Base-by-base conservation (phyloP, 73 alveolate species). In the Paraurostyla sp. region DNA sequence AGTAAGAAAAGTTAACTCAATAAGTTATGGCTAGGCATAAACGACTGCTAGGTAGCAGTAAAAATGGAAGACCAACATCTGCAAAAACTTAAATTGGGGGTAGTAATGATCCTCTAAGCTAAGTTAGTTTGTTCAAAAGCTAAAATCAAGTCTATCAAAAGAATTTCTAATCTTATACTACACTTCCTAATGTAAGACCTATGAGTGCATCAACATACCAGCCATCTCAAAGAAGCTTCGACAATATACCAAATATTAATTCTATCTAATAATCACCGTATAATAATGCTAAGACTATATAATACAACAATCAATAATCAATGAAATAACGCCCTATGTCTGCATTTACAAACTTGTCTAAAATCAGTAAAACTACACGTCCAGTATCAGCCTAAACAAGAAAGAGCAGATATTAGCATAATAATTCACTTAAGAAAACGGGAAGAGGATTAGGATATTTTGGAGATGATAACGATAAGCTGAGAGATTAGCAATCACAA, bases 371-470 rank as follows among this genome's bases (percentile, higher is more conserved):
- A 36, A 16, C 59, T 6, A 2, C 80, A 16, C 9, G 89, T 11
- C 89, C 89, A 50, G 27, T 78, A 48, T 51, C 89, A 16, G 89
- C 89, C 45, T 30, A 49, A 22, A 54, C 89, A 9, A 78, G 78
- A 52, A 54, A 52, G 46, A 42, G 23, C 4, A 51, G 32, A 6
- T 11, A 7, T 3, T 18, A 41, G 52, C 15, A 23, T 13, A 41
- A 36, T 11, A 46, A 50, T 36, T 73, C 87, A n/a, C 45, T 54
- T 51, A 78, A 51, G 40, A 78, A 54, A 40, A 16, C 42, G 49
- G 89, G 89, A 51, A 78, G 89, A 54, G 89, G 89, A 20, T 36
- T 78, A 9, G 89, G 89, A 0, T 52, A 52, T 32, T 78, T 78
- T 54, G 89, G 89, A 29, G 89, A 78, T 54, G 76, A 49, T 32